A percentile compares a stretch with the other conserved stretches of the same genome.
Evolutionary conservation across 1,284 basidiomycete species (phyloP).

Genomic region (Singerocomus rubriflavus): DNA sequence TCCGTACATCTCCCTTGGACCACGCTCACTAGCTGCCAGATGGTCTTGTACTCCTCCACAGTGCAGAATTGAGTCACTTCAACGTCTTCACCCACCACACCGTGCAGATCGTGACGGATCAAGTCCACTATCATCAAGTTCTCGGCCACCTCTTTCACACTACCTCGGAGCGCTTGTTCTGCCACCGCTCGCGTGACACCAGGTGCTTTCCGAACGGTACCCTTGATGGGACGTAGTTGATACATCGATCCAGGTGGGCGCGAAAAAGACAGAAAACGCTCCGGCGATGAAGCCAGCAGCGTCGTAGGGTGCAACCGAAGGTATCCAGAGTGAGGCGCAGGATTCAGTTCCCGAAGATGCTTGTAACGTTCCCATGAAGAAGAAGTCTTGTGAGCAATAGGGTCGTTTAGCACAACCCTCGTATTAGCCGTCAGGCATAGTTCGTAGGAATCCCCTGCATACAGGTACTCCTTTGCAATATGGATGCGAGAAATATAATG

Average conservation of each 20-base stretch:
- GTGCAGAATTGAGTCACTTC: conserved; percentile 83
- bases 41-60: conserved; percentile 91
- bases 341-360: conserved; percentile 72
- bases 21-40: conserved; percentile 96
- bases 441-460: conserved; percentile 92
- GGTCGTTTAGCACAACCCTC: conserved; percentile 41
- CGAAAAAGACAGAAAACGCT: conserved; percentile 88
- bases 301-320: conserved; percentile 68
- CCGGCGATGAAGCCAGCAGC: conserved; percentile 82
- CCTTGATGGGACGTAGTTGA: conserved; percentile 96
- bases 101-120: conserved; percentile 88
- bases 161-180: conserved; percentile 64
- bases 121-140: conserved; percentile 99
- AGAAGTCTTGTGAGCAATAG: conserved; percentile 32
- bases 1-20: conserved; percentile 63
- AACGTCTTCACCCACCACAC: conserved; percentile 75
- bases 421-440: conserved; percentile 88
- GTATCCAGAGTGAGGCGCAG: conserved; percentile 90
- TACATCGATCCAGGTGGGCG: conserved; percentile 59
- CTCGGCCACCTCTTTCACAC: conserved; percentile 92
- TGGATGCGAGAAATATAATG: conserved; percentile 74
- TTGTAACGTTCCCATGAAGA: conserved; percentile 75
- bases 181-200: conserved; percentile 62
- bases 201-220: conserved; percentile 73
- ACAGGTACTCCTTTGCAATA: conserved; percentile 73